Conservation (phyloP, 1,284 basidiomycete genomes). For the Anthracocystis panici-leucophaei region DNA sequence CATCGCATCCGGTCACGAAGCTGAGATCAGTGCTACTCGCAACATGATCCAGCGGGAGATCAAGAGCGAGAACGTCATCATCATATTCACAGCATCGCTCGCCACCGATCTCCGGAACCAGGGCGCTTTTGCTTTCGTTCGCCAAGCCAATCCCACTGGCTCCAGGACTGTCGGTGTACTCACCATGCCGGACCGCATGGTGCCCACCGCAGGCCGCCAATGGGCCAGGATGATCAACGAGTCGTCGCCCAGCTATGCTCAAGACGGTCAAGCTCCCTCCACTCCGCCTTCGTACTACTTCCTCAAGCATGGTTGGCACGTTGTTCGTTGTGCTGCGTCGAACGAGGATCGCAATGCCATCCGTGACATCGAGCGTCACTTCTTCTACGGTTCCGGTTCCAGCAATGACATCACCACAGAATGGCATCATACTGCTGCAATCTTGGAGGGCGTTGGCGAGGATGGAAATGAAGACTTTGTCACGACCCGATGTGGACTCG, state of each 20-base stretch:
- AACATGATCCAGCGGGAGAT: slow-evolving; percentile 29
- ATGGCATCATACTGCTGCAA: slow-evolving; percentile 8
- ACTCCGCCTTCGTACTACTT: neutral
- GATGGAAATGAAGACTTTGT: slow-evolving; percentile 14
- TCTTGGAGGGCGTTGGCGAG: slow-evolving; percentile 10
- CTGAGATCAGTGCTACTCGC: slow-evolving; percentile 16
- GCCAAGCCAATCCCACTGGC: slow-evolving; percentile 6
- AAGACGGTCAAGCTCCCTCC: neutral
- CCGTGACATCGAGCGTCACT: slow-evolving; percentile 9
- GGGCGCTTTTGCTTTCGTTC: slow-evolving; percentile 15
- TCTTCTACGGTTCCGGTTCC: slow-evolving; percentile 5
- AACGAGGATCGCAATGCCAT: slow-evolving; percentile 16
- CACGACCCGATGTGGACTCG: slow-evolving; percentile 18
- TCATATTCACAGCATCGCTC: slow-evolving; percentile 22
- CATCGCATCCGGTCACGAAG: slow-evolving; percentile 10
- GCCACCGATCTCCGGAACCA: slow-evolving; percentile 23
- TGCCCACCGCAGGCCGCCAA: slow-evolving; percentile 14
- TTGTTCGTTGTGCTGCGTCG: slow-evolving; percentile 27
- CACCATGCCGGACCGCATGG: slow-evolving; percentile 34
- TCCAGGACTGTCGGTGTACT: slow-evolving; percentile 27
- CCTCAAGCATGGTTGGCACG: slow-evolving; percentile 41
- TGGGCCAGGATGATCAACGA: slow-evolving; percentile 34
- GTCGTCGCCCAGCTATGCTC: slow-evolving; percentile 3
- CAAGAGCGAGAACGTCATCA: slow-evolving; percentile 11
- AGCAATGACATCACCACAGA: neutral